Percentiles rank a stretch among this genome's conserved stretches.
Evolutionary conservation across 2,329 filamentous ascomycete species (phyloP).

Genomic region (Neofusicoccum sp.): DNA sequence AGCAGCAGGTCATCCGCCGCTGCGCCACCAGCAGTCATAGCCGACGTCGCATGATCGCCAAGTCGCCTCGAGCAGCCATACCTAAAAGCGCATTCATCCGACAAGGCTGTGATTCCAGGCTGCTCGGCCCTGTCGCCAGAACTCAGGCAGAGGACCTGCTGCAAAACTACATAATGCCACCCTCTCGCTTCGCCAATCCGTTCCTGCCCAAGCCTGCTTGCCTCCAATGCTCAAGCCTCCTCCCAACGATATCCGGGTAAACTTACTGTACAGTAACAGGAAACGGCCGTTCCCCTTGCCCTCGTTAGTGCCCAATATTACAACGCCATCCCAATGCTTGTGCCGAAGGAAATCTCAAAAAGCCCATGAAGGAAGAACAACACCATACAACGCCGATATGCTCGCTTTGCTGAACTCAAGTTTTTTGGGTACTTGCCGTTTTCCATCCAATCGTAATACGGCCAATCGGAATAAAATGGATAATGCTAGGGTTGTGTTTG

Average conservation of each 20-base stretch:
- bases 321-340: slow-evolving; percentile 16
- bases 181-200: not conserved
- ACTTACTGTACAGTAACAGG: slow-evolving; percentile 12
- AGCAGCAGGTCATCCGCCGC: slow-evolving; percentile 1
- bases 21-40: not conserved
- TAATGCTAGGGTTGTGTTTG: not conserved
- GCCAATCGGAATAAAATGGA: slow-evolving; percentile 2
- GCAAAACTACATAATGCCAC: not conserved
- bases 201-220: no score
- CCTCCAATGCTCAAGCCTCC: not conserved
- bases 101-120: not conserved
- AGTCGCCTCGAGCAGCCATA: no score
- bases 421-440: not conserved
- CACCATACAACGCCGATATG: slow-evolving; percentile 12
- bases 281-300: not conserved
- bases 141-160: not conserved
- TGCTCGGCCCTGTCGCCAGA: not conserved
- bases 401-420: slow-evolving; percentile 14
- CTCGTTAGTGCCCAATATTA: not conserved
- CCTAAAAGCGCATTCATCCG: not conserved
- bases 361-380: not conserved
- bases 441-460: slow-evolving; percentile 13
- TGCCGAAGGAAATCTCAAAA: not conserved
- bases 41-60: no score
- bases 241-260: not conserved